These are phyloP conservation scores for Yarrowia sp. DNA, from an alignment of 805 yeast species.

Conservation along the genomic window DNA sequence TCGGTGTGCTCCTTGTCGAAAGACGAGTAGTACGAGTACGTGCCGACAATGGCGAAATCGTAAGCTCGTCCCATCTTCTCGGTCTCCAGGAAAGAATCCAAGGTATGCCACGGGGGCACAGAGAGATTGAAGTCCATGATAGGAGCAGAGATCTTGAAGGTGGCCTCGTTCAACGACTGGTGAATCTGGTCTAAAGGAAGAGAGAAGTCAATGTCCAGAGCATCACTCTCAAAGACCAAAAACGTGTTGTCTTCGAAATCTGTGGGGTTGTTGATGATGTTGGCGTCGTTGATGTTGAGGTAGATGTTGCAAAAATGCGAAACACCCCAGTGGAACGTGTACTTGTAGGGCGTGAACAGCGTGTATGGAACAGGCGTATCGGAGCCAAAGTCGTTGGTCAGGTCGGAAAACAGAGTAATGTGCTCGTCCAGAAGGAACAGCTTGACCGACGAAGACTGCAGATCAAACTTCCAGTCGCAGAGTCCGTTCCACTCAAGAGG, in stretches of 20 bases:
- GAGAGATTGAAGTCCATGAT: conserved; percentile 60
- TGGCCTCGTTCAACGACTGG: conserved; percentile 33
- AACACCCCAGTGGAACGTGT: conserved; percentile 60
- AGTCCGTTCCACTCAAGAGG: conserved; percentile 84
- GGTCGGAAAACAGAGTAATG: conserved; percentile 65
- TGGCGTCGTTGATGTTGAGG: conserved; percentile 80
- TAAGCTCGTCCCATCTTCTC: conserved; percentile 66
- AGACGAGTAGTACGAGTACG: conserved; percentile 58
- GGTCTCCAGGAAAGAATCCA: conserved; percentile 62
- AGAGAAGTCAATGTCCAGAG: conserved; percentile 46
- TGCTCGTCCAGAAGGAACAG: conserved; percentile 81
- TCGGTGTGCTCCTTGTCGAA: conserved; percentile 69
- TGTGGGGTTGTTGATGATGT: conserved; percentile 84
- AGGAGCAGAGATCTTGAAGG: conserved; percentile 44
- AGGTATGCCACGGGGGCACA: conserved; percentile 92
- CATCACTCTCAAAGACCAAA: conserved; percentile 67
- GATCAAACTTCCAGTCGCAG: conserved; percentile 63
- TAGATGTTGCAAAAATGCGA: conserved; percentile 52
- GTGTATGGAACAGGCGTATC: conserved; percentile 69
- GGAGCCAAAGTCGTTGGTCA: conserved; percentile 70
- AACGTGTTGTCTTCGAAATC: conserved; percentile 80
- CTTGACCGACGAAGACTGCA: conserved; percentile 52
- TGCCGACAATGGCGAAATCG: conserved; percentile 60
- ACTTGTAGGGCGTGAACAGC: conserved; percentile 67
- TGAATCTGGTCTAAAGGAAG: conserved; percentile 56